Conservation (phyloP, 2,329 filamentous ascomycete genomes). For the Blastomyces parvus region DNA sequence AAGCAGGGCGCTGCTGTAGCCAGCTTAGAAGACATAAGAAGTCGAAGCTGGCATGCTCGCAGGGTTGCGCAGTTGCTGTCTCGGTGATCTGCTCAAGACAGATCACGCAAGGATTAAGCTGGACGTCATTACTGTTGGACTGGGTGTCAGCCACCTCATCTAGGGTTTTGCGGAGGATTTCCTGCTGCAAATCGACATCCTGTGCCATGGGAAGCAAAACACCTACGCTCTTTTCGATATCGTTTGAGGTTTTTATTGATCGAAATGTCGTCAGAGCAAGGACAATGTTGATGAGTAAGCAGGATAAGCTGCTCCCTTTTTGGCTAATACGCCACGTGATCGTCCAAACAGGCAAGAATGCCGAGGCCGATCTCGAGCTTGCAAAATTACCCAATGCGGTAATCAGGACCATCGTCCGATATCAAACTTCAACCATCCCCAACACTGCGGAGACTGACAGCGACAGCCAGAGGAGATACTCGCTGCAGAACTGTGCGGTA, state of each 20-base stretch:
- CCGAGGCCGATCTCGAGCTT: not conserved
- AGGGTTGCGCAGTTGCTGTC: conserved; percentile 62
- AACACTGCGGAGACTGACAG: not conserved
- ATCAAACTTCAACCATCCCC: not conserved
- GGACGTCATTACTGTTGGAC: conserved; percentile 23
- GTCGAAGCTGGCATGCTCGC: conserved; percentile 72
- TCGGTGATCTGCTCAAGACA: conserved; percentile 71
- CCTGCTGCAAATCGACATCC: conserved; percentile 34
- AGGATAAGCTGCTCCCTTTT: no score
- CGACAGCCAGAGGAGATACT: not conserved
- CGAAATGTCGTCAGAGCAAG: not conserved
- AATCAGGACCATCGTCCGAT: not conserved
- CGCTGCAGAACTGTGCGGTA: not conserved
- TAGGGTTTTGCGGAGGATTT: conserved; percentile 38
- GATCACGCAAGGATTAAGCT: conserved; percentile 63
- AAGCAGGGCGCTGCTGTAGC: conserved; percentile 62
- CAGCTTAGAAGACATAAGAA: conserved; percentile 76
- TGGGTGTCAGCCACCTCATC: conserved; percentile 34
- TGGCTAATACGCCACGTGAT: no score
- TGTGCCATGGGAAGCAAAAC: conserved; percentile 26
- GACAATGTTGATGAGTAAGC: not conserved
- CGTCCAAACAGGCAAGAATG: not conserved
- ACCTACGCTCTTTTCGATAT: not conserved
- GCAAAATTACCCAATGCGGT: not conserved
- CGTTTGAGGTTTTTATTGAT: not conserved